phyloP scores from a whole-genome alignment of 176 grass and related monocot genomes.

The Carex pumila region DNA sequence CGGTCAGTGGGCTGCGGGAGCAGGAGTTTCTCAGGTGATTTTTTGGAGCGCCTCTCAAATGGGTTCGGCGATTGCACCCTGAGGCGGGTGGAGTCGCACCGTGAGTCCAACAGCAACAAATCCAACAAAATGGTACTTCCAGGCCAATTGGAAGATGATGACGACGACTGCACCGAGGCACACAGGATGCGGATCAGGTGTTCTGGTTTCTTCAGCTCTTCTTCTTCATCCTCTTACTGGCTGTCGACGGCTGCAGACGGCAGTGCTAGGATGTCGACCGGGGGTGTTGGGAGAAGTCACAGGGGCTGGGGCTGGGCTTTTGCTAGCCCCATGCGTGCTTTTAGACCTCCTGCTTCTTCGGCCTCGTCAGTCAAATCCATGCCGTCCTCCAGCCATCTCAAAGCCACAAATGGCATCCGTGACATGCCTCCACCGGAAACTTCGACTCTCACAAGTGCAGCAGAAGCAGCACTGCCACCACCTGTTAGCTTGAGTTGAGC shows the following conservation, averaged over 20 bases:
- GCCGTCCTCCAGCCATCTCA: conserved; percentile 28
- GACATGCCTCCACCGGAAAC: neutral
- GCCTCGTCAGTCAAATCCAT: conserved; percentile 53
- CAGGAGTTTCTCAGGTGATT: conserved; percentile 86
- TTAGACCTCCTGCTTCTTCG: conserved; percentile 37
- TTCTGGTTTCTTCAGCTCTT: conserved; percentile 58
- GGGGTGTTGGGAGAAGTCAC: conserved; percentile 26
- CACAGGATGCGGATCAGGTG: conserved; percentile 62
- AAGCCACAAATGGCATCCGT: neutral
- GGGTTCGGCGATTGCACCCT: conserved; percentile 95
- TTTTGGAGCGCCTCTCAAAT: conserved; percentile 85
- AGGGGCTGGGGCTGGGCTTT: conserved; percentile 75
- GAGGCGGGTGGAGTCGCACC: conserved; percentile 79
- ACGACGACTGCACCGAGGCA: conserved; percentile 34
- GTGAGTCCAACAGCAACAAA: conserved; percentile 75
- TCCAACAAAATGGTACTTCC: conserved; percentile 26
- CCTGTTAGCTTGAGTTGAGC: conserved; percentile 12
- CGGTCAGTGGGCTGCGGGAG: conserved; percentile 92
- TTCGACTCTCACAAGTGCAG: neutral
- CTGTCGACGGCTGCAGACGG: conserved; percentile 42
- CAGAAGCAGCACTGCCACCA: neutral
- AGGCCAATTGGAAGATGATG: conserved; percentile 20
- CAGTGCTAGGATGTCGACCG: conserved; percentile 15
- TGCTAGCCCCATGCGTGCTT: conserved; percentile 80
- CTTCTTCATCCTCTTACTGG: conserved; percentile 60